These are phyloP conservation scores for Daedaleopsis nitida DNA, from an alignment of 768 basidiomycete genomes.

Conservation along the genomic window DNA sequence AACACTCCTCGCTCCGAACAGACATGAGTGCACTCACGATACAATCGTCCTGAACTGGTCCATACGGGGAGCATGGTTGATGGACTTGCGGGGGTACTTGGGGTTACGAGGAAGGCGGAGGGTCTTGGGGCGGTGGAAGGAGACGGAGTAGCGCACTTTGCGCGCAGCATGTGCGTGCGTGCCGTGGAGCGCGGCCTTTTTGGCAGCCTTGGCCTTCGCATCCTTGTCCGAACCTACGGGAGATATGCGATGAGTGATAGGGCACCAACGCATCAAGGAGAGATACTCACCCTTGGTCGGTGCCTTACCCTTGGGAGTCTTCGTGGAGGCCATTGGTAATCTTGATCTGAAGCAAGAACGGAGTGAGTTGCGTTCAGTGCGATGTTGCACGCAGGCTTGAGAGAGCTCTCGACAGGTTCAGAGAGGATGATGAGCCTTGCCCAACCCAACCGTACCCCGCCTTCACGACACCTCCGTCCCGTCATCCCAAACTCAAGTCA, in stretches of 20 bases:
- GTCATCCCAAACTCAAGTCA: slow-evolving; percentile 20
- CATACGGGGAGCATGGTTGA: slow-evolving; percentile 92
- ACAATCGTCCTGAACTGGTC: slow-evolving; percentile 96
- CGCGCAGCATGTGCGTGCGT: slow-evolving; percentile 72
- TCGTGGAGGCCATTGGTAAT: slow-evolving; percentile 63
- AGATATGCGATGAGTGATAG: neutral
- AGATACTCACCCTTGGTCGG: slow-evolving; percentile 45
- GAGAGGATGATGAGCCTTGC: neutral
- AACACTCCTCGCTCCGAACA: neutral
- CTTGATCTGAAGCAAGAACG: slow-evolving; percentile 14
- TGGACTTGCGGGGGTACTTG: slow-evolving; percentile 93
- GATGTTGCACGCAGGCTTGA: neutral
- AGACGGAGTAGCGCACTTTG: slow-evolving; percentile 83
- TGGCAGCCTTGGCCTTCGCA: slow-evolving; percentile 88
- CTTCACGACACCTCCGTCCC: neutral
- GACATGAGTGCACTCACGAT: slow-evolving; percentile 54
- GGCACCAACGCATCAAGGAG: neutral
- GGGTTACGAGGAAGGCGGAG: slow-evolving; percentile 81
- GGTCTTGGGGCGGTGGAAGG: slow-evolving; percentile 97
- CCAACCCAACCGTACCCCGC: neutral
- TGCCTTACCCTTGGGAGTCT: slow-evolving; percentile 65
- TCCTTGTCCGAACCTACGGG: slow-evolving; percentile 35
- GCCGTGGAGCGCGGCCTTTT: slow-evolving; percentile 95
- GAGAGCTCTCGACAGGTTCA: slow-evolving; percentile 7
- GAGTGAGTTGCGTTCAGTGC: neutral